Base-by-base conservation (phyloP, 129 eudicot genomes). In the Tagetes patula region DNA sequence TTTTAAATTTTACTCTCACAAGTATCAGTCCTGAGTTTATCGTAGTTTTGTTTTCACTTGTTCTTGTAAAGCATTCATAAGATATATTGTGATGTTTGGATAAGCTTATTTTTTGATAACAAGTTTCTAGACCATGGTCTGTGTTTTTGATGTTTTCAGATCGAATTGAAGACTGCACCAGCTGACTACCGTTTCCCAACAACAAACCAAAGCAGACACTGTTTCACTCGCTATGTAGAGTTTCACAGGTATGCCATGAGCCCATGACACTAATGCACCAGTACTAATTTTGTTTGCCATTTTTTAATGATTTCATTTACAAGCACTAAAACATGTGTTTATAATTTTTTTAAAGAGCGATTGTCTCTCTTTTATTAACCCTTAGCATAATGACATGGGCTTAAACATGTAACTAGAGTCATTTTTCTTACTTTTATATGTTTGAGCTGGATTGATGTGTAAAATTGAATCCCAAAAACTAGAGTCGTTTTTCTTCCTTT, bases 161-260 rank as follows among this genome's bases (percentile, higher is more conserved):
- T 88, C 40, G 95, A 91, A 65, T 77, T 92, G 78, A 88, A 85
- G 79, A 92, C 96, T 76, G 97, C 96, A 3, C 97, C 97, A 20
- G 94, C 91, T 69, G 97, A 92, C 81, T 86, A 81, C 63, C 93
- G 97, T 38, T 92, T 92, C 75, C 97, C 97, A 20, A 86, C 97
- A 11, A 91, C 97, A 65, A 91, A 89, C 55, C 97, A 92, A 67
- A 86, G 93, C 65, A 81, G 96, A 65, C 97, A 88, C 71, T 89
- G 96, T 67, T 92, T 92, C 84, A 92, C 96, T 32, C 92, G 96
- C 72, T 86, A 92, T 74, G 85, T 92, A 63, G 97, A 92, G 78
- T 92, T 88, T 71, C 97, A 89, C 86, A 89, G 94, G 97, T 89
- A 81, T 49, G 49, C 0, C 63, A 20, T 20, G 27, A 20, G 27